phyloP scores from a whole-genome alignment of 2,329 filamentous ascomycete genomes.

The Pseudocercospora vitis region DNA sequence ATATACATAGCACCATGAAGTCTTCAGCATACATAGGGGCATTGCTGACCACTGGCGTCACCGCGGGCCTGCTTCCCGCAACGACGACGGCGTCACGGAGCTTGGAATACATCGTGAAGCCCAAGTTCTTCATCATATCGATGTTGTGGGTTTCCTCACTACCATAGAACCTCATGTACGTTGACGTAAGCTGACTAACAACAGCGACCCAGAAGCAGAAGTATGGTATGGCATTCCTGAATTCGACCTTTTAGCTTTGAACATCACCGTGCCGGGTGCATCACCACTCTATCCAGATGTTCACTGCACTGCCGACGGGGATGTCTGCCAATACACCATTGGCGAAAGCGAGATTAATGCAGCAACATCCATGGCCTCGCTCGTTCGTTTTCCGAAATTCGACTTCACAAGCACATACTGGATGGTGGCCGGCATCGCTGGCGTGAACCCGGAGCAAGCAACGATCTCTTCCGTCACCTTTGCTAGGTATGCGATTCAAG shows the following conservation, averaged over 20 bases:
- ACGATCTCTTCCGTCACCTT: slow-evolving; percentile 68
- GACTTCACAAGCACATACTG: slow-evolving; percentile 69
- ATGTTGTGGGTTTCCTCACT: slow-evolving; percentile 58
- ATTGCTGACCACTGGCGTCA: neutral
- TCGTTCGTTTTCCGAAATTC: slow-evolving; percentile 63
- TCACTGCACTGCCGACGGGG: slow-evolving; percentile 61
- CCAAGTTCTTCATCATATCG: slow-evolving; percentile 63
- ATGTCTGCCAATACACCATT: slow-evolving; percentile 67
- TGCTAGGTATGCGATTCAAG: slow-evolving; percentile 68
- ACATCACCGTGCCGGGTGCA: slow-evolving; percentile 39
- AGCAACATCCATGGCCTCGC: slow-evolving; percentile 63
- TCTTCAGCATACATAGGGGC: neutral
- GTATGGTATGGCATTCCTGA: slow-evolving; percentile 44
- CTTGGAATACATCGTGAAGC: slow-evolving; percentile 44
- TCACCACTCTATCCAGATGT: slow-evolving; percentile 42
- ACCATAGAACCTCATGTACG: neutral
- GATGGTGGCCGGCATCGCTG: slow-evolving; percentile 69
- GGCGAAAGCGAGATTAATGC: slow-evolving; percentile 68
- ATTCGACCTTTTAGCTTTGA: slow-evolving; percentile 38
- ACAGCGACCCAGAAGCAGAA: slow-evolving; percentile 44
- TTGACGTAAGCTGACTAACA: neutral
- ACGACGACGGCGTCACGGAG: slow-evolving; percentile 13
- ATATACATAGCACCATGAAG: neutral
- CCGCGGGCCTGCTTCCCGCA: neutral
- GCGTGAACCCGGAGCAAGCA: slow-evolving; percentile 65